Evolutionary conservation across 1,284 basidiomycete genomes (phyloP).

Genomic region (Cryptococcus sp.): DNA sequence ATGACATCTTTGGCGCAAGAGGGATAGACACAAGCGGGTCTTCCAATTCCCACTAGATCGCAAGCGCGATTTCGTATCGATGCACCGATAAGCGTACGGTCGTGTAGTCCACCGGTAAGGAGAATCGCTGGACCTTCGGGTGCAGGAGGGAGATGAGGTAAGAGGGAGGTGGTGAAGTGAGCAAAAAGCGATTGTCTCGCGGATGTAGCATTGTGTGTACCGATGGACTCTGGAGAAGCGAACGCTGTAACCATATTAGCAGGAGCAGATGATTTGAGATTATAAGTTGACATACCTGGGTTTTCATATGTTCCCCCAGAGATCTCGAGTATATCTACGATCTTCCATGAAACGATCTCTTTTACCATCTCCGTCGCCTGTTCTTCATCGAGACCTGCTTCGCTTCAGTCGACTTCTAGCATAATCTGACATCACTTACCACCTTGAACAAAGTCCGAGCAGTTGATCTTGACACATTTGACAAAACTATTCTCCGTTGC

Average conservation of each 20-base stretch:
- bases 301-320: slow-evolving; percentile 42
- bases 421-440: slow-evolving; percentile 35
- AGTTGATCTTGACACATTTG: slow-evolving; percentile 81
- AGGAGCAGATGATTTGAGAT: not conserved
- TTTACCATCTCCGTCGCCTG: slow-evolving; percentile 33
- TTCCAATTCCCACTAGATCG: slow-evolving; percentile 39
- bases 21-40: slow-evolving; percentile 36
- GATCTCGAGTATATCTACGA: slow-evolving; percentile 46
- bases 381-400: slow-evolving; percentile 29
- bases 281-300: slow-evolving; percentile 17
- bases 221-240: slow-evolving; percentile 10
- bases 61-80: slow-evolving; percentile 29
- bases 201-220: slow-evolving; percentile 4
- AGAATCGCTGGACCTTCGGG: slow-evolving; percentile 40
- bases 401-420: not conserved
- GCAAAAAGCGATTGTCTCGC: slow-evolving; percentile 39
- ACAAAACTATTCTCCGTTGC: slow-evolving; percentile 61
- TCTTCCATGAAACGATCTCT: slow-evolving; percentile 51
- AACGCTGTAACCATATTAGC: slow-evolving; percentile 10
- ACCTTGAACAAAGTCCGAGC: slow-evolving; percentile 69
- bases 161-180: slow-evolving; percentile 34
- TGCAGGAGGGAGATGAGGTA: slow-evolving; percentile 28
- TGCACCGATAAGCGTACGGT: slow-evolving; percentile 28
- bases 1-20: slow-evolving; percentile 26
- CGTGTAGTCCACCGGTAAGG: slow-evolving; percentile 40